These are phyloP conservation scores for Colletotrichum tabaci DNA, from an alignment of 2,329 filamentous ascomycete species.

Conservation along the genomic window DNA sequence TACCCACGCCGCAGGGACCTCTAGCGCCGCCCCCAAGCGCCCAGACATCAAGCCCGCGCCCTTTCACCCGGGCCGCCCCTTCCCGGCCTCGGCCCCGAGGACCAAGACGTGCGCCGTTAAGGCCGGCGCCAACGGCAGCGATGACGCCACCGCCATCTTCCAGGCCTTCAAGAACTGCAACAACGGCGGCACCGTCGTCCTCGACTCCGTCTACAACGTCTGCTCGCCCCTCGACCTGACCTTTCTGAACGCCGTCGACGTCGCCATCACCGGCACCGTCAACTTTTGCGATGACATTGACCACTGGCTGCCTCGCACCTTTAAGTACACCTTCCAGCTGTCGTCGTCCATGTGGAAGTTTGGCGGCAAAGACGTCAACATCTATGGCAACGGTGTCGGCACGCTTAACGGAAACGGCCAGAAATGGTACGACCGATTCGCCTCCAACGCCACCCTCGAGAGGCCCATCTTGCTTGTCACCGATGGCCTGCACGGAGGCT, in stretches of 20 bases:
- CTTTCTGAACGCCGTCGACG: constrained; percentile 74
- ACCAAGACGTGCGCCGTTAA: constrained; percentile 48
- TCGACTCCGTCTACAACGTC: constrained; percentile 72
- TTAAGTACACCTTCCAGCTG: constrained; percentile 77
- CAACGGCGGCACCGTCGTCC: constrained; percentile 73
- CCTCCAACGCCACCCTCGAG: constrained; percentile 68
- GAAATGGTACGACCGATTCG: constrained; percentile 75
- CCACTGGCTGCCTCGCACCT: constrained; percentile 77
- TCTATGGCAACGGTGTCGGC: constrained; percentile 69
- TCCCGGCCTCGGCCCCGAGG: constrained; percentile 43
- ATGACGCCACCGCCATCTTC: constrained; percentile 60
- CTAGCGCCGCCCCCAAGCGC: constrained; percentile 24
- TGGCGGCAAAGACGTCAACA: constrained; percentile 64
- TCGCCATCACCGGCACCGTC: constrained; percentile 69
- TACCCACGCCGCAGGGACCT: constrained; percentile 26
- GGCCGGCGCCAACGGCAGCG: constrained; percentile 48
- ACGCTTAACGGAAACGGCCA: constrained; percentile 74
- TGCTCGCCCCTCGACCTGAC: constrained; percentile 76
- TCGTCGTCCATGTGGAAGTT: constrained; percentile 60
- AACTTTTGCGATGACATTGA: constrained; percentile 77
- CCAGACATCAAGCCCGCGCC: constrained; percentile 43
- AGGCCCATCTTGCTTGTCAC: constrained; percentile 72
- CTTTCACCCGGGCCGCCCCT: constrained; percentile 41
- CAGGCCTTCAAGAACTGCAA: constrained; percentile 71
- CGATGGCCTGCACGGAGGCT: constrained; percentile 70